Base-by-base conservation (phyloP, 2,329 filamentous ascomycete species). In the Lecanosticta acicola region DNA sequence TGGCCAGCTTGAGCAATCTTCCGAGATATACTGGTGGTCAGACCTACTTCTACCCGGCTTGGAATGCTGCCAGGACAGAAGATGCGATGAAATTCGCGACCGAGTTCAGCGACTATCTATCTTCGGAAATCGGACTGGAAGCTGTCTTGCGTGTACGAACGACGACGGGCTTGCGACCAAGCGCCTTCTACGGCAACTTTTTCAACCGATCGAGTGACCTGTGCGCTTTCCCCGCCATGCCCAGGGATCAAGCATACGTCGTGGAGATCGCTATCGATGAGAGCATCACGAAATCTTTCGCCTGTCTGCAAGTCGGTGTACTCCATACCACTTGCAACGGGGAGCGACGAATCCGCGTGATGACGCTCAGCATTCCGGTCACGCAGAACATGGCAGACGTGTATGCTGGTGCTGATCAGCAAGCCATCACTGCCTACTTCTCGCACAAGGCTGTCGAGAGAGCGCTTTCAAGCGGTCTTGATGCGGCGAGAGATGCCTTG, bases 211-310 rank as follows among this genome's bases (percentile, higher is more conserved):
- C 88, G 65, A 96, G 90, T 13, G 93, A 98, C 71, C 80, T 98
- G 24, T 97, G 93, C 66, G 93, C 93, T 10, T 98, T 98, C 77
- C 93, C 93, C 1, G 90, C 93, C 0, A 97, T 98, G 75, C 93
- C 93, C 24, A 84, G 93, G 64, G 93, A 98, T 62, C 93, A 98
- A 68, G 89, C 87, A 53, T 97, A 97, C 64, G 93, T 97, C 35
- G 91, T 98, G 16, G 93, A 98, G 68, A 94, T 98, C 45, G 90
- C 93, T 11, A 97, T 98, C 56, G 93, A 98, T 59, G 93, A 98
- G 72, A 93, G 81, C 29, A 76, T 98, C 50, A 87, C 84, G 38
- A 95, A 94, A 74, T 88, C 87, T 36, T 84, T 94, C 53, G 84
- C 95, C 37, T 97, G 89, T 68, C 75, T 96, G 71, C 90, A 98